Percentiles rank a stretch among this genome's conserved stretches.
These are phyloP conservation scores for Austroboletus novae-zelandiae DNA, from an alignment of 1,284 basidiomycete genomes.

Conservation along the genomic window DNA sequence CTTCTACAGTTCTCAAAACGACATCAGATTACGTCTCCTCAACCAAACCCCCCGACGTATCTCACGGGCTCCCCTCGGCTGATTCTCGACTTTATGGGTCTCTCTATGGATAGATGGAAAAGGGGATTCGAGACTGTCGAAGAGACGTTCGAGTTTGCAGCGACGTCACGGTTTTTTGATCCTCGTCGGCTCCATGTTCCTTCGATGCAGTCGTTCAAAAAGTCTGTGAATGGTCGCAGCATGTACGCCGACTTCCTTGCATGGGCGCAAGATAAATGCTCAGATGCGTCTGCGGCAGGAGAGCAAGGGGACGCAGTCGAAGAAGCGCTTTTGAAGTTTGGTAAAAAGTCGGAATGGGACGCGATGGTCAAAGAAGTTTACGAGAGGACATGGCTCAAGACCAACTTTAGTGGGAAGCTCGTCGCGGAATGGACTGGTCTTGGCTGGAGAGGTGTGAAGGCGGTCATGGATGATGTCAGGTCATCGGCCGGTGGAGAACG, in stretches of 20 bases:
- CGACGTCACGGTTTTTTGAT: constrained; percentile 51
- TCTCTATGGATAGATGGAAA: constrained; percentile 49
- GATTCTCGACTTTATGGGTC: constrained; percentile 54
- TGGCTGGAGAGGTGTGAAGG: constrained; percentile 47
- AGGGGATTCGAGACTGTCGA: constrained; percentile 52
- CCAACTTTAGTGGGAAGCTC: constrained; percentile 47
- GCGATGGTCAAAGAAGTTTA: constrained; percentile 33
- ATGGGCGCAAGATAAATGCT: constrained; percentile 39
- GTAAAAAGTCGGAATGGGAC: constrained; percentile 50
- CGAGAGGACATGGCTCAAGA: constrained; percentile 39
- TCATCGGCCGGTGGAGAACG: constrained; percentile 38
- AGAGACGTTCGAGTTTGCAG: constrained; percentile 57
- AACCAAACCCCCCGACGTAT: constrained; percentile 39
- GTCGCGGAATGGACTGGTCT: constrained; percentile 56
- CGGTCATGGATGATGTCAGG: constrained; percentile 49
- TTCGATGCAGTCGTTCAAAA: constrained; percentile 37
- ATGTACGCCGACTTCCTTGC: constrained; percentile 61
- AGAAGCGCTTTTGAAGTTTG: constrained; percentile 53
- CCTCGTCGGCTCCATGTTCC: constrained; percentile 28
- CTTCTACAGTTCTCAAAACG: constrained; percentile 1
- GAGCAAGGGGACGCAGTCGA: constrained; percentile 27
- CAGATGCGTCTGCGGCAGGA: constrained; percentile 2
- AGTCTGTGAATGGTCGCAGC: constrained; percentile 45
- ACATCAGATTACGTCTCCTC: constrained; percentile 42
- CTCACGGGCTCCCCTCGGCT: constrained; percentile 43